Conservation (phyloP, 345 rosid genomes). For the Eucalyptus decipiens region DNA sequence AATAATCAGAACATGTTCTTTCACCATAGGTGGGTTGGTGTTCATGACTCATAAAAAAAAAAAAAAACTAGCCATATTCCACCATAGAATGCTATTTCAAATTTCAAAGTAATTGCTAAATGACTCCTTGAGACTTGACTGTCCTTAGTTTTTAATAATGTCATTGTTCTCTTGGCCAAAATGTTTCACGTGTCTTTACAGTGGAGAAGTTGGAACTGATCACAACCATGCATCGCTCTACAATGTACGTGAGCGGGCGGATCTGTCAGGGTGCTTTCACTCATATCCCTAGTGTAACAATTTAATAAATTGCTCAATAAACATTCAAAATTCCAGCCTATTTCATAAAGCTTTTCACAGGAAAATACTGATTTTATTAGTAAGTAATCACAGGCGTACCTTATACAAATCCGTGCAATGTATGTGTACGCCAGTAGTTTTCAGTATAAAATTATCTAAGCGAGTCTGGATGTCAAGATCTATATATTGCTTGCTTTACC, state of each 20-base stretch:
- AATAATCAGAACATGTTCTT: background rate
- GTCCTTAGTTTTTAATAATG: background rate
- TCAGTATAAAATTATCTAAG: background rate
- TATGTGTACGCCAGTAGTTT: background rate
- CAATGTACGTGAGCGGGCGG: fast-evolving
- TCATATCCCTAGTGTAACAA: background rate
- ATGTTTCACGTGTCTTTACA: background rate
- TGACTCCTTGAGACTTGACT: background rate
- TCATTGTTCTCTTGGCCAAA: background rate
- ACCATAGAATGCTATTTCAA: background rate
- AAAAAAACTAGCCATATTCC: background rate
- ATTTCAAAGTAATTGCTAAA: background rate
- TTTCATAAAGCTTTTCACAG: background rate
- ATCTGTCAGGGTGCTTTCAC: background rate
- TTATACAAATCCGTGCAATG: background rate
- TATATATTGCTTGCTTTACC: background rate
- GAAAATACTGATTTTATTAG: background rate
- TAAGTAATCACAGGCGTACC: background rate
- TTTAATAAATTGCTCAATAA: background rate
- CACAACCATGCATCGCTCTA: fast-evolving
- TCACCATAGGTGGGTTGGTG: background rate
- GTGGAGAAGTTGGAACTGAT: background rate
- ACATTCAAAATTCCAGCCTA: background rate
- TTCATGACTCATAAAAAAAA: background rate
- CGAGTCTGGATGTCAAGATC: background rate